Base-by-base conservation (phyloP, 75 land plant species). In the Isoetes taiwanensis region DNA sequence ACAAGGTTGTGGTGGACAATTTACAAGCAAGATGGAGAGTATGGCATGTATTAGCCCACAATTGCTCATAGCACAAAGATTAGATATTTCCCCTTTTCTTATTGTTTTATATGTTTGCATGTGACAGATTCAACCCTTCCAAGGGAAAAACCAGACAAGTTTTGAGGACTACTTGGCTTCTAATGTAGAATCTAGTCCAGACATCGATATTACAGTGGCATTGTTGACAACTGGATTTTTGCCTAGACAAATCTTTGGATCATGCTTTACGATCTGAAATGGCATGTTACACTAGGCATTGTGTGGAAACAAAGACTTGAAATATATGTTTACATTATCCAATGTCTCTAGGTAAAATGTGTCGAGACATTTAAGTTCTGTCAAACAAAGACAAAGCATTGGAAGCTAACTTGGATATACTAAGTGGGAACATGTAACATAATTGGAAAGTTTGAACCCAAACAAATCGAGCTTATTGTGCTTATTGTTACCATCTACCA, bases 211-310 rank as follows among this genome's bases (percentile, higher is more conserved):
- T 76, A 79, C 96, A 2, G 98, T 93, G 19, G 84, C 90, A 58
- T 89, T 93, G 33, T 62, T 93, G 31, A 93, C 96, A 27, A 82
- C 98, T 43, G 96, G 90, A 11, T 93, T 79, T 63, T 93, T 95
- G 98, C 98, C 98, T 30, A 91, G 95, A 91, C 60, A 91, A 91
- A 56, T 81, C 98, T 5, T 80, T 80, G 58, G 94, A 87, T 63
- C 75, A 86, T 16, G 86, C 91, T 59, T 79, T 91, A 28, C 98
- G 95, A 20, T 77, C 83, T 14, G 98, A 91, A 59, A 84, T 91
- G 98, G 95, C 84, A 57, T 34, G 33, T 35, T 37, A 14, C 50
- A 46, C 23, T 46, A 23, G 4, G 50, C n/a, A n/a, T 46, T 46
- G 50, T 46, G 16, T 46, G 50, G 6, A n/a, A 46, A 19, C 6